Evolutionary conservation across 2,329 filamentous ascomycete species (phyloP), one percentile per base, ranked within the genome.

Genomic region (Hyphodiscus sp.): DNA sequence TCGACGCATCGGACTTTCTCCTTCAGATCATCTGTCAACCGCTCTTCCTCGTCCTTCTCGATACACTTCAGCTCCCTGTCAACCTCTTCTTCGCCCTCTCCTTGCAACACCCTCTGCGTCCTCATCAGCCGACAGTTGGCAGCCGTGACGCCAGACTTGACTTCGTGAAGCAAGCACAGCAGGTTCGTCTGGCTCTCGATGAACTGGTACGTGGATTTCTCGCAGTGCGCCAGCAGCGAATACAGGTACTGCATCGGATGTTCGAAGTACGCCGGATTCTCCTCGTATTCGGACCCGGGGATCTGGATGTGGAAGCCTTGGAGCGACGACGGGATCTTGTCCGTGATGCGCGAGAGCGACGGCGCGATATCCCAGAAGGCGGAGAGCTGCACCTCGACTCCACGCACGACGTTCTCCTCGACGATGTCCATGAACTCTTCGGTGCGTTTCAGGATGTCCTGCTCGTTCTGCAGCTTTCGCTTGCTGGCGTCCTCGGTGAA

Each of bases 311-410:
- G 76, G 70, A 95, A 91, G 6, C 61, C 59, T 9, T 71, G 68
- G 11, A 83, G 70, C 44, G 65, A 63, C 1, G 71, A 68, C 0
- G 91, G 91, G 20, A 96, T 85, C 63, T 87, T 87, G 55, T 95
- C 88, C 11, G 95, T 79, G 46, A 97, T 76, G 16, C 84, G 79
- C 23, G 86, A 78, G 0, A 99, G 78, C 2, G 85, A 83, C 2
- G 94, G 94, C 1, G 91, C 92, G 64, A 97, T 95, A 67, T 99
- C 94, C 94, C 94, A 99, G 69, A 97, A 99, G 0, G 92, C 91
- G 10, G 87, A 91, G 2, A 96, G 79, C 71, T 97, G 94, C 52
- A 90, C 82, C 68, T 96, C 91, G 11, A 97, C 90, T 16, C 92
- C 94, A 10, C 89, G 84, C 19, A 85, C 83, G 20, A 96, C 91